Base-by-base conservation (phyloP, 495 filamentous ascomycete genomes). In the Lepidopterella palustris region DNA sequence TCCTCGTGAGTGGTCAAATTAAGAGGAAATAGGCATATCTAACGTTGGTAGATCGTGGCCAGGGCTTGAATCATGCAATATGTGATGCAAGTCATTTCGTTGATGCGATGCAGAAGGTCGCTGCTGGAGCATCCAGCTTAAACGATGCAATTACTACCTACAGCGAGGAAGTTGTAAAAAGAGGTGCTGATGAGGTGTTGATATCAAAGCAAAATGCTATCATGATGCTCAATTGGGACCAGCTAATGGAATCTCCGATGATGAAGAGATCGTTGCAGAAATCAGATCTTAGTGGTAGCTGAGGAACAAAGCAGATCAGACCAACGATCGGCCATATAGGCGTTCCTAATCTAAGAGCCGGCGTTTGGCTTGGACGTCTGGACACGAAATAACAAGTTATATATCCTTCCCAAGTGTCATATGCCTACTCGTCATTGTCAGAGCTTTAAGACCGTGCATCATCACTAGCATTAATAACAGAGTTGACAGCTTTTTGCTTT, bases 31-130 rank as follows among this genome's bases (percentile, higher is more conserved):
- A 35, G 13, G 21, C 10, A 31, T 35, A 18, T 8, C 20, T 21
- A 55, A 15, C 21, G 15, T 3, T 0, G 11, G 1, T 24, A 79
- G 78, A 81, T 52, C 76, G 80, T 24, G 80, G 80, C 8, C 79
- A 83, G 68, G 79, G 80, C 1, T 67, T 79, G 4, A 79, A 82
- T 54, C 78, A 80, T 50, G 71, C 72, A 29, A 66, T 83, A 8
- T 55, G n/a, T 29, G 62, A 65, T 27, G 55, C 42, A 26, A 24
- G 53, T 45, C 49, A 31, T 24, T 61, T 61, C 20, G 58, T 61
- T 2, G 53, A 57, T 24, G 53, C 59, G 3, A 62, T 62, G 24
- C 51, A 62, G 23, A 11, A n/a, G 13, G 54, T 45, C 13, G 31
- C 45, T 5, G 6, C 31, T n/a, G 32, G 48, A 21, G 32, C 27